Conservation (phyloP, 495 filamentous ascomycete species). For the Terfezia boudieri region DNA sequence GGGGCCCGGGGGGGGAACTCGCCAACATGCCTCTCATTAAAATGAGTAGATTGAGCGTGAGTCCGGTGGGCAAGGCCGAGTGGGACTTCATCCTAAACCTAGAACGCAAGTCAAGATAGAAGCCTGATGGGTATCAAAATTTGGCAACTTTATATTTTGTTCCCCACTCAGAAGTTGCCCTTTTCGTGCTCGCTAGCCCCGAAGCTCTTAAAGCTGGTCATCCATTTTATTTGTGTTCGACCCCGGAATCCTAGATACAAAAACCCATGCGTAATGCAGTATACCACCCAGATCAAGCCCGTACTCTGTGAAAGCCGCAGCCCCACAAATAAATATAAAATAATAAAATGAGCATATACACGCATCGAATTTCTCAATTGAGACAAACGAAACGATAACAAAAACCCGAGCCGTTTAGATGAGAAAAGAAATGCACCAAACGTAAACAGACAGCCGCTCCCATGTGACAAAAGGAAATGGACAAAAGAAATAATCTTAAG, state of each 20-base stretch:
- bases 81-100: constrained; percentile 57
- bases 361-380: no score
- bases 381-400: background rate
- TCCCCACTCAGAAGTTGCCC: no score
- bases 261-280: no score
- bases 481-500: background rate
- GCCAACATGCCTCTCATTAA: constrained; percentile 66
- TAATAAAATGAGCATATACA: no score
- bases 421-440: background rate
- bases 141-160: no score
- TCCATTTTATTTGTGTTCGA: no score
- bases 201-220: no score
- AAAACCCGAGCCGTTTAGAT: background rate
- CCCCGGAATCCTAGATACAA: no score
- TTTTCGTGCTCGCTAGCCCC: no score
- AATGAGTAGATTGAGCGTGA: constrained; percentile 61
- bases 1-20: constrained; percentile 33
- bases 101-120: constrained; percentile 15
- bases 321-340: no score
- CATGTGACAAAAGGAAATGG: background rate
- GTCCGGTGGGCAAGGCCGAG: constrained; percentile 44
- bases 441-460: background rate
- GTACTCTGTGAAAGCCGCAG: no score
- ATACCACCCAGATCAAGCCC: no score
- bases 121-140: background rate